Percentiles rank a stretch among this genome's conserved stretches.
Conservation (phyloP, 164 flowering plant genomes). For the Platanus orientalis region DNA sequence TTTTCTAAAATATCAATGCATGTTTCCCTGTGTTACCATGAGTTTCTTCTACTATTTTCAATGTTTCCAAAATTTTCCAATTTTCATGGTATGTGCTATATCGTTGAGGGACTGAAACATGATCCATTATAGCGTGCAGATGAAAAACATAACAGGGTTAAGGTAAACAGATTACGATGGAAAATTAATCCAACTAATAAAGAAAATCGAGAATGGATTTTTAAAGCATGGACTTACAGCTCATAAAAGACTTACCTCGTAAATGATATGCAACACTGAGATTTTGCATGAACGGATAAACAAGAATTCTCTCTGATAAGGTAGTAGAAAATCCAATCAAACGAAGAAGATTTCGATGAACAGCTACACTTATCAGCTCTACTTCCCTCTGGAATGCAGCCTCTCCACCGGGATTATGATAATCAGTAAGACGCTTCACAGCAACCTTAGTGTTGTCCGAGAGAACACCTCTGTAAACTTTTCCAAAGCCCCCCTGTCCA, state of each 20-base stretch:
- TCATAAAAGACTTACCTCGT: conserved; percentile 28
- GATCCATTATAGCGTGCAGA: too few species aligned
- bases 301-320: conserved; percentile 43
- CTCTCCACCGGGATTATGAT: conserved; percentile 50
- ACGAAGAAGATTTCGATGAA: conserved; percentile 48
- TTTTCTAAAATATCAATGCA: too few species aligned
- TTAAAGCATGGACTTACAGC: conserved; percentile 1
- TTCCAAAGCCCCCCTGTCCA: conserved; percentile 65
- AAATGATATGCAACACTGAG: conserved; percentile 51
- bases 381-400: conserved; percentile 54
- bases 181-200: too few species aligned
- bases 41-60: too few species aligned
- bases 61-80: too few species aligned
- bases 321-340: conserved; percentile 51
- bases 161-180: too few species aligned
- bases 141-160: too few species aligned
- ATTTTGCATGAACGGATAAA: conserved; percentile 54
- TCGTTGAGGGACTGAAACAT: too few species aligned
- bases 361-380: conserved; percentile 50
- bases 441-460: conserved; percentile 42
- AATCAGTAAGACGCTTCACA: conserved; percentile 55
- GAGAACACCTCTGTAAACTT: conserved; percentile 49
- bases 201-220: too few species aligned
- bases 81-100: too few species aligned
- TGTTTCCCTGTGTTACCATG: too few species aligned